Conservation (phyloP, 1,284 basidiomycete species). For the Sphagnurus paluster region DNA sequence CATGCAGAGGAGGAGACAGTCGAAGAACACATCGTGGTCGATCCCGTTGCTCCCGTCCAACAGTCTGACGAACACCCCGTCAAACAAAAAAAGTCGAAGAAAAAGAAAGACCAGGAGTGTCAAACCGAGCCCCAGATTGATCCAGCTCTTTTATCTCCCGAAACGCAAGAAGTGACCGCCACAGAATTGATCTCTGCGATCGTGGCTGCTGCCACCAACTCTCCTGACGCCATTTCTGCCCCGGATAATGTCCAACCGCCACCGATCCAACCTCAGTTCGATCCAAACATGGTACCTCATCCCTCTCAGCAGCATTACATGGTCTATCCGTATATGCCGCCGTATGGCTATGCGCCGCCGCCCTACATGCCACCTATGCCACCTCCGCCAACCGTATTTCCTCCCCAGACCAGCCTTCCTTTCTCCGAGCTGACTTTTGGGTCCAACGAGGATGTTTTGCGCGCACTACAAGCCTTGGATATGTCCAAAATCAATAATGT, state of each 20-base stretch:
- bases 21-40: constrained; percentile 12
- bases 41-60: constrained; percentile 10
- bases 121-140: constrained; percentile 21
- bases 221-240: constrained; percentile 22
- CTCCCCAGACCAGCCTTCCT: constrained; percentile 26
- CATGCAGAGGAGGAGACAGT: constrained; percentile 7
- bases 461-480: constrained; percentile 69
- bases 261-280: constrained; percentile 18
- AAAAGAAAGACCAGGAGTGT: constrained; percentile 41
- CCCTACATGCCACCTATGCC: constrained; percentile 26
- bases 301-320: constrained; percentile 22
- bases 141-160: constrained; percentile 30
- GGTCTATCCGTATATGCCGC: constrained; percentile 25
- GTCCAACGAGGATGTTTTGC: constrained; percentile 73
- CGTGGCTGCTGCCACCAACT: constrained; percentile 53
- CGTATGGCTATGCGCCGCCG: constrained; percentile 27
- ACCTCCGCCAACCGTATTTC: constrained; percentile 27
- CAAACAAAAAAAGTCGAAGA: constrained; percentile 39
- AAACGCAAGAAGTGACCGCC: constrained; percentile 41
- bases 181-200: constrained; percentile 62
- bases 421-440: constrained; percentile 50
- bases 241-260: constrained; percentile 2
- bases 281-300: constrained; percentile 14
- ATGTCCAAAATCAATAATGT: constrained; percentile 66
- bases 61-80: constrained; percentile 3